Evolutionary conservation across 2,329 filamentous ascomycete species (phyloP).

Genomic region (Fusarium kyushuense): DNA sequence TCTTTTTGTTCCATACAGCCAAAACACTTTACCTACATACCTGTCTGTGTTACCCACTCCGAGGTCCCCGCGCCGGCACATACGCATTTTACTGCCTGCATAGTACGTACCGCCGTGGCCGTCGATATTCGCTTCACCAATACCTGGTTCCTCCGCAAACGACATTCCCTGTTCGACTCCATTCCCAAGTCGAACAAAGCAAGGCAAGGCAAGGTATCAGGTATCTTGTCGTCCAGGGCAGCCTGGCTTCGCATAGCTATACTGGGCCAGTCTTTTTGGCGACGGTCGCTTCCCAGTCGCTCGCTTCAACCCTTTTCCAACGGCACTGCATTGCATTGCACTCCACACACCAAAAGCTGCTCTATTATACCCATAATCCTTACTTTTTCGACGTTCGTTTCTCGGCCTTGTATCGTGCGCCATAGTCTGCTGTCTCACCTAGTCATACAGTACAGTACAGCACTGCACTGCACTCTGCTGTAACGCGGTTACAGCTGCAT

Average conservation of each 20-base stretch:
- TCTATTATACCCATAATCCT: constrained; percentile 25
- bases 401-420: constrained; percentile 7
- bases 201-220: constrained; percentile 6
- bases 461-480: constrained; percentile 6
- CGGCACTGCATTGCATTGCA: constrained; percentile 35
- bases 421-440: constrained; percentile 25
- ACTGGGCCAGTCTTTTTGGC: constrained; percentile 25
- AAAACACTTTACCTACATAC: constrained; percentile 4
- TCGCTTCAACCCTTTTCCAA: constrained; percentile 35
- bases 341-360: constrained; percentile 21
- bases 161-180: constrained; percentile 29
- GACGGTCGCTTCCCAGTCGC: constrained; percentile 29
- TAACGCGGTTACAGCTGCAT: constrained; percentile 43
- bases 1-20: constrained; percentile 10
- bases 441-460: constrained; percentile 3
- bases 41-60: background rate
- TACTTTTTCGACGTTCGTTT: constrained; percentile 18
- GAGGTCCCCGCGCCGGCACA: constrained; percentile 17
- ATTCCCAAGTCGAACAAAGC: constrained; percentile 17
- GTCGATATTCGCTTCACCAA: constrained; percentile 26
- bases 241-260: constrained; percentile 17
- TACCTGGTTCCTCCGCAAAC: constrained; percentile 34
- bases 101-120: constrained; percentile 14
- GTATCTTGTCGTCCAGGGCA: constrained; percentile 33
- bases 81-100: constrained; percentile 10